Evolutionary conservation across 176 grass and related monocot species (phyloP).

Genomic region (Oryza officinalis): DNA sequence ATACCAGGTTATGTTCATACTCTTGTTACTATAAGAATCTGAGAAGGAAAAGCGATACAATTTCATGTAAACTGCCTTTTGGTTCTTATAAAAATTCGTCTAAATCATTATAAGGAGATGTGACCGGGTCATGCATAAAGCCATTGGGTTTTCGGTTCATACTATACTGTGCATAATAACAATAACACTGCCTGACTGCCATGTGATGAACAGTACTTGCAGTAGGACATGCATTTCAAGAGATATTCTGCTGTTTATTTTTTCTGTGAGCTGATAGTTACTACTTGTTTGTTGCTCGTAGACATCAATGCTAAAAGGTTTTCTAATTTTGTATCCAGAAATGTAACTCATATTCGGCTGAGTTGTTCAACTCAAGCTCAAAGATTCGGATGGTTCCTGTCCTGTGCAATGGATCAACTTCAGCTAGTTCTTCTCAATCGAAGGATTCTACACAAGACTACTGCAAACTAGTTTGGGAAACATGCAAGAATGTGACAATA

Average conservation of each 20-base stretch:
- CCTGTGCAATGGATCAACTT: slow-evolving; percentile 56
- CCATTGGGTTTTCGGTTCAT: not conserved
- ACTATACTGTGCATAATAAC: not conserved
- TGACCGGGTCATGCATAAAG: not conserved
- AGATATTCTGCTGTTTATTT: not conserved
- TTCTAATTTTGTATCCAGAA: slow-evolving; percentile 43
- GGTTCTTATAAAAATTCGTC: not conserved
- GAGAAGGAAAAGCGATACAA: not conserved
- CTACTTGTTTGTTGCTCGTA: not conserved
- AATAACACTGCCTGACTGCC: too few species aligned
- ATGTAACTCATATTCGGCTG: slow-evolving; percentile 72
- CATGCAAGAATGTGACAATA: slow-evolving; percentile 69
- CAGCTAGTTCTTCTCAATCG: slow-evolving; percentile 43
- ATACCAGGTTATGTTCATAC: not conserved
- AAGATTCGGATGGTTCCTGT: slow-evolving; percentile 53
- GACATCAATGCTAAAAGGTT: not conserved
- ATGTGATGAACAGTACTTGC: not conserved
- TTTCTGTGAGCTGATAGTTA: not conserved
- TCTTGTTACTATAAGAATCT: not conserved
- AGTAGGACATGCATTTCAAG: not conserved
- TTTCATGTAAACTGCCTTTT: not conserved
- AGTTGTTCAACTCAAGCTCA: slow-evolving; percentile 57
- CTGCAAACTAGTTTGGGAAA: slow-evolving; percentile 67
- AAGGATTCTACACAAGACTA: slow-evolving; percentile 64
- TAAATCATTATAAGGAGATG: not conserved